These are phyloP conservation scores for Nemania sp. DNA, from an alignment of 2,329 filamentous ascomycete genomes.

Conservation along the genomic window DNA sequence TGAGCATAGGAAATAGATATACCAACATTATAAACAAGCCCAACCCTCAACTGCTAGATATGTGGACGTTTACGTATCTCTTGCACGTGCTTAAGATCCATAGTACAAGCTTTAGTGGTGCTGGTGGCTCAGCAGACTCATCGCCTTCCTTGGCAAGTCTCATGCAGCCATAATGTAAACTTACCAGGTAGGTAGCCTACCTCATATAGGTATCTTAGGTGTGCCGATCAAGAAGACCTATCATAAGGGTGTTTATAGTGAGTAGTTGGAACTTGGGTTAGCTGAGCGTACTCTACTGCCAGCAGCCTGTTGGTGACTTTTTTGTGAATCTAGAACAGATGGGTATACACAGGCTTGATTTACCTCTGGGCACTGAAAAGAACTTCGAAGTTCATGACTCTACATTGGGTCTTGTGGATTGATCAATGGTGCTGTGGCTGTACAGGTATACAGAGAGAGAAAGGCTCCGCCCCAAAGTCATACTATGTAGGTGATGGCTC, in stretches of 20 bases:
- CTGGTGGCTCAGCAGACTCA: slow-evolving; percentile 26
- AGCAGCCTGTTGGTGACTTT: too few relatives aligned
- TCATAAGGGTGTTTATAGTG: not conserved
- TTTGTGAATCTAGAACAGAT: too few relatives aligned
- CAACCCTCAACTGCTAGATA: not conserved
- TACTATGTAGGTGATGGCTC: not conserved
- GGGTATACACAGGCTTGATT: too few relatives aligned
- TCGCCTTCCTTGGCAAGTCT: slow-evolving; percentile 28
- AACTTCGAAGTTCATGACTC: not conserved
- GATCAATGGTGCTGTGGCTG: not conserved
- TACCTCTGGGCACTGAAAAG: not conserved
- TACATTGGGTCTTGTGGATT: not conserved
- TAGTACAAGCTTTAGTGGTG: not conserved
- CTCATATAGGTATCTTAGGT: not conserved
- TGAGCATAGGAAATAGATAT: not conserved
- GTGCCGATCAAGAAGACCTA: not conserved
- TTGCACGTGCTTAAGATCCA: not conserved
- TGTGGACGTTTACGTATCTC: too few relatives aligned
- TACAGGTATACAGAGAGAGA: not conserved
- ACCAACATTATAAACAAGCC: not conserved
- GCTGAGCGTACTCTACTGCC: too few relatives aligned
- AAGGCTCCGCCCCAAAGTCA: not conserved
- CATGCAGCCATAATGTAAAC: slow-evolving; percentile 3
- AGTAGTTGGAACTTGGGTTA: not conserved
- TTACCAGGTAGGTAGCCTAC: too few relatives aligned